phyloP scores from a whole-genome alignment of 176 grass and related monocot genomes.

The Rhipidocladum racemiflorum region DNA sequence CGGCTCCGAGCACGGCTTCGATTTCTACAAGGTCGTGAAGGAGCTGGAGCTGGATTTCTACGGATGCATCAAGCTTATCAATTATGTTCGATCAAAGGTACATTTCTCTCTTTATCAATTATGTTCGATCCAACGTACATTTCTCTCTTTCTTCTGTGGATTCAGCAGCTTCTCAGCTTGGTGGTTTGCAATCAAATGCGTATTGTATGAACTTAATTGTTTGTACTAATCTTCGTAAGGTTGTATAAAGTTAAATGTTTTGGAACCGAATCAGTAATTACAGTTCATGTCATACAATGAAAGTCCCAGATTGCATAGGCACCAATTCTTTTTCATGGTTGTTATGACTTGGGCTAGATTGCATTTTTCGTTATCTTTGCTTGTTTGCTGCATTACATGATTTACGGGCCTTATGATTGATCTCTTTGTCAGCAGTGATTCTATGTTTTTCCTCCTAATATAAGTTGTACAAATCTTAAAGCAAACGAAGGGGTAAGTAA shows the following conservation, averaged over 20 bases:
- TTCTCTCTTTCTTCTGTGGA: not conserved
- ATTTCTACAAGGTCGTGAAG: conserved; percentile 52
- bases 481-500: too few relatives aligned
- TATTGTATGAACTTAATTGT: not conserved
- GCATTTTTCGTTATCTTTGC: not conserved
- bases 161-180: not conserved
- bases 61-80: conserved; percentile 80
- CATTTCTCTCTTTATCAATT: conserved; percentile 46
- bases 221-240: not conserved
- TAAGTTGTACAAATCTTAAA: too few relatives aligned
- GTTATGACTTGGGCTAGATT: not conserved
- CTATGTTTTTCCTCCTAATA: too few relatives aligned
- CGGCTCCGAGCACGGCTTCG: conserved; percentile 51
- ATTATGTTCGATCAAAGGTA: conserved; percentile 82
- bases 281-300: not conserved
- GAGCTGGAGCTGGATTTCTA: conserved; percentile 76
- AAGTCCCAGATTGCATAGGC: not conserved
- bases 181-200: not conserved
- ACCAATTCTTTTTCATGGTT: not conserved
- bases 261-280: not conserved
- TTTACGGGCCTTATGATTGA: not conserved
- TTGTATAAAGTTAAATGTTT: not conserved
- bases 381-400: not conserved
- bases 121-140: conserved; percentile 66
- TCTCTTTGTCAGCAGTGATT: too few relatives aligned